Percentiles rank a stretch among this genome's conserved stretches.
These are phyloP conservation scores for Calycina marina DNA, from an alignment of 2,329 filamentous ascomycete species.

Conservation along the genomic window DNA sequence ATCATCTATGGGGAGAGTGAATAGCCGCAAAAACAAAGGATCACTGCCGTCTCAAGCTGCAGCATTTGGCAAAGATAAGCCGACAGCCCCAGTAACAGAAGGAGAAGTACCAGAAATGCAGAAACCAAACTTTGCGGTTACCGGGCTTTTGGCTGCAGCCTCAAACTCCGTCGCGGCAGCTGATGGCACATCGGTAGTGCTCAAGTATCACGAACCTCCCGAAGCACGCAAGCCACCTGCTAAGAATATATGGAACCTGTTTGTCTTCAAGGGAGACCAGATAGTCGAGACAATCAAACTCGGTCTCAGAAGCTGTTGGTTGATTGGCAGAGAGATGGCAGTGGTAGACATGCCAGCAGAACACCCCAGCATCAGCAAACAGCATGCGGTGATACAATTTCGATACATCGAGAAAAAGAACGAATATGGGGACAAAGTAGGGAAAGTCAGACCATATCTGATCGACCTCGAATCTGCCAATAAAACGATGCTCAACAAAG, in stretches of 20 bases:
- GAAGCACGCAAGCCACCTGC: conserved; percentile 80
- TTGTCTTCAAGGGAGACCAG: conserved; percentile 76
- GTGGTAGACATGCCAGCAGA: conserved; percentile 76
- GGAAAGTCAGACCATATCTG: conserved; percentile 71
- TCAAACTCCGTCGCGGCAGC: conserved; percentile 64
- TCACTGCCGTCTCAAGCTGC: conserved; percentile 45
- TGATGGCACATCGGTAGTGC: conserved; percentile 58
- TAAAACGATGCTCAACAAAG: conserved; percentile 70
- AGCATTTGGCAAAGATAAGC: conserved; percentile 41
- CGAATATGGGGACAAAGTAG: conserved; percentile 73
- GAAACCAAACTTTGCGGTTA: conserved; percentile 72
- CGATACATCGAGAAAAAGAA: conserved; percentile 70
- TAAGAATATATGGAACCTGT: conserved; percentile 73
- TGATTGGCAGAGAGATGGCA: conserved; percentile 65
- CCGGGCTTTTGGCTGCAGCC: conserved; percentile 73
- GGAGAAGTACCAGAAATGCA: conserved; percentile 51
- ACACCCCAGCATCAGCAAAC: conserved; percentile 86
- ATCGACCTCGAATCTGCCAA: conserved; percentile 92
- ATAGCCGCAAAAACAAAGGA: conserved; percentile 23
- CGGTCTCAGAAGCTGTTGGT: conserved; percentile 68
- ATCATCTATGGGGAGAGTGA: conserved; percentile 10
- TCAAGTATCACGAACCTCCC: conserved; percentile 92
- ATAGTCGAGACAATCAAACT: conserved; percentile 73
- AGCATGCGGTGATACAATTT: conserved; percentile 93
- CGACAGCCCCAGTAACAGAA: conserved; percentile 18